Percentiles rank a stretch among this genome's conserved stretches.
phyloP scores from a whole-genome alignment of 495 filamentous ascomycete species.

The Penicillium pulvis region DNA sequence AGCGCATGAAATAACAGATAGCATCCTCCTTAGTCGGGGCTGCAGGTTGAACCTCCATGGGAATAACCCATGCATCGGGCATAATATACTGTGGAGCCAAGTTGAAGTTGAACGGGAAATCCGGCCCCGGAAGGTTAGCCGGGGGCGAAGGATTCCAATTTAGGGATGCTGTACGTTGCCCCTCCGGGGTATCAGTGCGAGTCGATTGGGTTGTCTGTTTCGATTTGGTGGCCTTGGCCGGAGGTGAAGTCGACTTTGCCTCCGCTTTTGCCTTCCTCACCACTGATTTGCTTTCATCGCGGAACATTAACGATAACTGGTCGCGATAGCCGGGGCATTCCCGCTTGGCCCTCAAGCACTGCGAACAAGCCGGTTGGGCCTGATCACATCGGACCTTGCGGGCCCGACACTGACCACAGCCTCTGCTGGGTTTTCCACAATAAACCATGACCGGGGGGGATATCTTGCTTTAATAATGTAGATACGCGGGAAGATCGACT shows the following conservation, averaged over 20 bases:
- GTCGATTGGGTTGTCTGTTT: conserved; percentile 15
- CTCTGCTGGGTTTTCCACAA: conserved; percentile 71
- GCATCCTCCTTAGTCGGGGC: conserved; percentile 39
- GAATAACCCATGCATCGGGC: conserved; percentile 12
- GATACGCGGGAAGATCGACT: background rate
- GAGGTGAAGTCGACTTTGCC: conserved; percentile 18
- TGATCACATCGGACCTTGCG: conserved; percentile 71
- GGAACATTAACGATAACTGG: conserved; percentile 68
- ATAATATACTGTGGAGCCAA: conserved; percentile 18
- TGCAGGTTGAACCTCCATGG: conserved; percentile 27
- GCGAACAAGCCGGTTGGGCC: conserved; percentile 62
- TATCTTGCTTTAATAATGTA: too few relatives aligned
- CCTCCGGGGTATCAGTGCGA: conserved; percentile 26
- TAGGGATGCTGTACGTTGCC: conserved; percentile 2
- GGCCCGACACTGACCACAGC: conserved; percentile 71
- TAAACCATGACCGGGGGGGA: conserved; percentile 62
- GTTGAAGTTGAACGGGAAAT: conserved; percentile 18
- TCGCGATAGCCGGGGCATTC: conserved; percentile 72
- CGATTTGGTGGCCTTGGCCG: conserved; percentile 9
- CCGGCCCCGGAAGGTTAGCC: conserved; percentile 11
- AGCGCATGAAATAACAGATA: conserved; percentile 45
- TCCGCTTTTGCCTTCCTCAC: conserved; percentile 61
- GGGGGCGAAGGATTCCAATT: conserved; percentile 12
- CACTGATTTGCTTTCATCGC: conserved; percentile 70
- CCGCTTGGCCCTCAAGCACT: conserved; percentile 66